Percentiles rank a stretch among this genome's conserved stretches.
These are phyloP conservation scores for Lichtheimia ramosa DNA, from an alignment of 371 early-diverging fungal genomes.

Conservation along the genomic window DNA sequence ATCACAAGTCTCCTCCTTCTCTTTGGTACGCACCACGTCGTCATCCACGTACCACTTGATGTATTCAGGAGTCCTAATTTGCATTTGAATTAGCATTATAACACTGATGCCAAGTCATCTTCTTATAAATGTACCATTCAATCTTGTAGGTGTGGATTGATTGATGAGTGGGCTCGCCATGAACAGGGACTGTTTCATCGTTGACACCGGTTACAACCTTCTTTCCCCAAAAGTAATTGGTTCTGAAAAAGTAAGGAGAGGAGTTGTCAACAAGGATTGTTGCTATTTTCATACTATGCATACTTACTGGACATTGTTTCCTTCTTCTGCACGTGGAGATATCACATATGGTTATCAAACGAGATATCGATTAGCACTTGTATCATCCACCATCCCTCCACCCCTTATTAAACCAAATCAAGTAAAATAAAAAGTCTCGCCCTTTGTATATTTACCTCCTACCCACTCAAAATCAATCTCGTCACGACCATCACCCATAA, in stretches of 20 bases:
- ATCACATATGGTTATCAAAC: not conserved
- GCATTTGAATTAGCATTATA: not conserved
- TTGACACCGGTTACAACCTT: constrained; percentile 31
- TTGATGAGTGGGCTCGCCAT: constrained; percentile 17
- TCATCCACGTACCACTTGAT: constrained; percentile 49
- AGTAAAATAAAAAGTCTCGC: too few species aligned
- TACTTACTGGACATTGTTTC: constrained; percentile 7
- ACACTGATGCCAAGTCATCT: not conserved
- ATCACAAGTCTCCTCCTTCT: constrained; percentile 18
- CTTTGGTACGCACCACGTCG: constrained; percentile 17
- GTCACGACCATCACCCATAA: constrained; percentile 41
- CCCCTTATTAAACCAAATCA: too few species aligned
- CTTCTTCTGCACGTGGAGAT: constrained; percentile 1
- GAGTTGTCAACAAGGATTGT: too few species aligned
- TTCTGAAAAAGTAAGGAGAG: constrained; percentile 12
- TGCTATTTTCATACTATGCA: not conserved
- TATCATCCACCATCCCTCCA: too few species aligned
- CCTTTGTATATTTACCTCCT: constrained; percentile 3
- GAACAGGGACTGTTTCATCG: constrained; percentile 21
- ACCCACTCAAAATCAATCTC: constrained; percentile 40
- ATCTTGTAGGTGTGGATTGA: constrained; percentile 32
- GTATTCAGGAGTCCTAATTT: constrained; percentile 25
- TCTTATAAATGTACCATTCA: constrained; percentile 19
- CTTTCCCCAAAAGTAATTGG: constrained; percentile 38
- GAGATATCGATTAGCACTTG: too few species aligned